A percentile compares a stretch with the other conserved stretches of the same genome.
These are phyloP conservation scores for Blastocystis sp. DNA, from an alignment of 352 stramenopile species.

Conservation along the genomic window DNA sequence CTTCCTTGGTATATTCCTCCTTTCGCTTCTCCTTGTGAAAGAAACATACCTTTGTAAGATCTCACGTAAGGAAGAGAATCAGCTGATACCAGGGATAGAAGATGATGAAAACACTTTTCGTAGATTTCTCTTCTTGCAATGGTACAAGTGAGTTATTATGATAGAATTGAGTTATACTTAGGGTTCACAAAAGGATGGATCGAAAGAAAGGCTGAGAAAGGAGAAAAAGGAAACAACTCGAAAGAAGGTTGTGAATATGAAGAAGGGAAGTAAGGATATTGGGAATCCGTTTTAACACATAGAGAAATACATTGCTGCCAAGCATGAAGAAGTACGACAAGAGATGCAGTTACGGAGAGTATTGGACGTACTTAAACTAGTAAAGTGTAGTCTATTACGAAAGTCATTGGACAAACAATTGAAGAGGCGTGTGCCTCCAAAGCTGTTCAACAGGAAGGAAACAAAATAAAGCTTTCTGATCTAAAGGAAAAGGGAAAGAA, in stretches of 20 bases:
- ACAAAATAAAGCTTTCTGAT: conserved; percentile 61
- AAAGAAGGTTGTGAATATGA: conserved; percentile 30
- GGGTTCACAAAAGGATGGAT: conserved; percentile 30
- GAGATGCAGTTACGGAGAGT: conserved; percentile 38
- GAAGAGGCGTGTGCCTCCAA: conserved; percentile 51
- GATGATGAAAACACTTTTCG: too few species aligned
- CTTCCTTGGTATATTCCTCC: too few species aligned
- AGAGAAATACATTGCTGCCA: conserved; percentile 47
- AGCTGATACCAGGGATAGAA: too few species aligned
- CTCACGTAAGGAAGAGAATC: too few species aligned
- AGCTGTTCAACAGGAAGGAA: conserved; percentile 48
- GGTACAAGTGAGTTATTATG: conserved; percentile 32
- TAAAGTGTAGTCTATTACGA: conserved; percentile 48
- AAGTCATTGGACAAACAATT: conserved; percentile 57
- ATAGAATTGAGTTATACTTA: background rate
- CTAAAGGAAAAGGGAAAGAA: conserved; percentile 47
- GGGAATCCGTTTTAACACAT: background rate
- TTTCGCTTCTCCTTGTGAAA: too few species aligned
- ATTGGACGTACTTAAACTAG: background rate
- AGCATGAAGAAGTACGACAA: conserved; percentile 23
- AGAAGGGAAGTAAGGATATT: background rate
- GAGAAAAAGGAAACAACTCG: conserved; percentile 3
- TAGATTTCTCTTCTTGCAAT: background rate
- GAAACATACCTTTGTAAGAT: too few species aligned
- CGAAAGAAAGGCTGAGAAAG: conserved; percentile 17